These are phyloP conservation scores for Thalassiosira mediterranea DNA, from an alignment of 352 stramenopile genomes.

Conservation along the genomic window DNA sequence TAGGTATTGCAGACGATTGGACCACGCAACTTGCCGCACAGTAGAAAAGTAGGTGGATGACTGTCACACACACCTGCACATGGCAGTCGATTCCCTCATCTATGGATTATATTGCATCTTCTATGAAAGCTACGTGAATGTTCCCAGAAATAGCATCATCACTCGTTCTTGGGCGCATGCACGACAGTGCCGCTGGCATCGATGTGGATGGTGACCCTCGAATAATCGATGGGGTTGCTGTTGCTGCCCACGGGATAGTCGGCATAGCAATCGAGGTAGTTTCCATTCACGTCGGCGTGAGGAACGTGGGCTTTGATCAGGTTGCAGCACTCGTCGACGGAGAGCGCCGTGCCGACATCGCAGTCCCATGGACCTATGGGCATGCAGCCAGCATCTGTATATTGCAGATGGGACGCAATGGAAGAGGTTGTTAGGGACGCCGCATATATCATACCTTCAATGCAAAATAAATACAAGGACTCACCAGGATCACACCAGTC, in stretches of 20 bases:
- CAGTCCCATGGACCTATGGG: conserved; percentile 10
- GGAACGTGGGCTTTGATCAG: neutral
- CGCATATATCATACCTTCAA: too few species aligned
- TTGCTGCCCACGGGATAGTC: neutral
- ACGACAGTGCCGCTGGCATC: conserved; percentile 4
- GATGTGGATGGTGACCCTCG: neutral
- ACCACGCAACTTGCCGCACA: too few species aligned
- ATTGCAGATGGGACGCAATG: too few species aligned
- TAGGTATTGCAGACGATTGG: too few species aligned
- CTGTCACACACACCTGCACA: too few species aligned
- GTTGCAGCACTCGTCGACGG: conserved; percentile 4
- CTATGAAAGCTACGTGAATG: too few species aligned
- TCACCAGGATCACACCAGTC: conserved; percentile 16
- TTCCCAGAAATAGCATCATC: too few species aligned
- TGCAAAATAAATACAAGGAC: too few species aligned
- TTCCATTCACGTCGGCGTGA: conserved; percentile 1
- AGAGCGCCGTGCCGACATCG: neutral
- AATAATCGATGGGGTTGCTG: neutral
- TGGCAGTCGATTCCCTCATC: too few species aligned
- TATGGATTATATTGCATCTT: too few species aligned
- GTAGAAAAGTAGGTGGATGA: too few species aligned
- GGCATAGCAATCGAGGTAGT: conserved; percentile 9
- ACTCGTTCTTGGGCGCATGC: conserved; percentile 2
- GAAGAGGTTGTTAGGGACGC: too few species aligned
- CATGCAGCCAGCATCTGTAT: neutral